Evolutionary conservation across 768 basidiomycete genomes (phyloP).

Genomic region (Tulasnella sp.): DNA sequence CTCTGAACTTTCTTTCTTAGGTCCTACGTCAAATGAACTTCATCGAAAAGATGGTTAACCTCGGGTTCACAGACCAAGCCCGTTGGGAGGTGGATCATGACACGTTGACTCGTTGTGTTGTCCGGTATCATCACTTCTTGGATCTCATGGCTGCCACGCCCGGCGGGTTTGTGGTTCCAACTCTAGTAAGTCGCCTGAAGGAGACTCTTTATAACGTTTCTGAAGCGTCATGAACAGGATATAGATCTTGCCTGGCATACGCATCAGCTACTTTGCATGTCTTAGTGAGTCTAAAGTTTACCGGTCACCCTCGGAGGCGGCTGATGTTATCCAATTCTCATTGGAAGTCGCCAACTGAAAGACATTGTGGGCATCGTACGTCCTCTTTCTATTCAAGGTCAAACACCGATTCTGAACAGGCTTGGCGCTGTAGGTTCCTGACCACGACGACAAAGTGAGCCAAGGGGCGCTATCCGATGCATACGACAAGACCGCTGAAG

Average conservation of each 20-base stretch:
- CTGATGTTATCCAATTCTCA: slow-evolving; percentile 16
- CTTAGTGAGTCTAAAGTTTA: slow-evolving; percentile 24
- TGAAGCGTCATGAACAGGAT: slow-evolving; percentile 13
- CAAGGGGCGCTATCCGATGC: slow-evolving; percentile 33
- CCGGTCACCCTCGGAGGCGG: not conserved
- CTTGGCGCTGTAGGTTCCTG: not conserved
- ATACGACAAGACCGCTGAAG: slow-evolving; percentile 42
- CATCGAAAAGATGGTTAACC: slow-evolving; percentile 15
- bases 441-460: slow-evolving; percentile 41
- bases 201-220: not conserved
- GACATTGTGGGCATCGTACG: not conserved
- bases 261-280: slow-evolving; percentile 32
- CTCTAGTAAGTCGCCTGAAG: slow-evolving; percentile 4
- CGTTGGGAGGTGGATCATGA: slow-evolving; percentile 23
- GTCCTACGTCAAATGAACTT: slow-evolving; percentile 17
- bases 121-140: slow-evolving; percentile 17
- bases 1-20: not conserved
- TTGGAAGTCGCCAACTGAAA: not conserved
- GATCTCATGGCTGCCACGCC: slow-evolving; percentile 14
- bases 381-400: not conserved
- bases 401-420: not conserved
- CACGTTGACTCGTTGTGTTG: slow-evolving; percentile 13
- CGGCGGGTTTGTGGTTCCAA: slow-evolving; percentile 15
- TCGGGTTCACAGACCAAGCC: slow-evolving; percentile 14
- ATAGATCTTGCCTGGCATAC: slow-evolving; percentile 19